Evolutionary conservation across 1,139 yeast genomes (phyloP), one percentile per base, ranked within the genome.

Genomic region (Taiozyma sp.): DNA sequence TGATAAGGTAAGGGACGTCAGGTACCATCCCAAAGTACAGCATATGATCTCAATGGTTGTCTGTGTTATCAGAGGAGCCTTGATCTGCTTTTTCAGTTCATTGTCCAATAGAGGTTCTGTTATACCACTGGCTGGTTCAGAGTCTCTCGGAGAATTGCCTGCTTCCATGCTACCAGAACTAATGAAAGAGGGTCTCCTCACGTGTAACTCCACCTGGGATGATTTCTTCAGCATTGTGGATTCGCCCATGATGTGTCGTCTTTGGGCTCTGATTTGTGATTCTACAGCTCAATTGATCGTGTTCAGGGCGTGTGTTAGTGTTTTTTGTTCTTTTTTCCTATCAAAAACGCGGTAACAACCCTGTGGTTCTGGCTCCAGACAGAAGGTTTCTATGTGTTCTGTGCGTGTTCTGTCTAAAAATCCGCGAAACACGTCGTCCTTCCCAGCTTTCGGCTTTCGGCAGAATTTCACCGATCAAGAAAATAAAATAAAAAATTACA

Each of bases 1-100:
- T n/a, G 96, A 86, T 32, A 91, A 80, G 14, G 88, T 69, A 53
- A 89, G 75, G 14, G 95, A 85, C 55, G 82, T 82, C 19, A 74
- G 52, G 61, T 81, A 81, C 88, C 76, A 72, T 16, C 76, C 75
- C 8, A 53, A 30, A 5, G 71, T 69, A 16, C 57, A 56, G 3
- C 43, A 24, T 2, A 42, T 41, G 4, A 45, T 30, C 26, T 45
- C 21, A 11, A 40, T 24, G 10, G 43, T 40, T 22, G 43, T 40
- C 5, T 22, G 16, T 11, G 28, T 40, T 40, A 40, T 40, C 14
- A 40, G 22, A 6, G 43, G 41, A 3, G 26, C 28, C 19, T 42
- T 42, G 7, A 42, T 29, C 35, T 42, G 19, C 10, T 42, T 42
- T 28, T 13, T n/a, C 11, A 16, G 11, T n/a, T 28, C 34, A 29